A percentile compares a stretch with the other conserved stretches of the same genome.
Evolutionary conservation across 2,329 filamentous ascomycete species (phyloP).

Genomic region (Xylaria digitata): DNA sequence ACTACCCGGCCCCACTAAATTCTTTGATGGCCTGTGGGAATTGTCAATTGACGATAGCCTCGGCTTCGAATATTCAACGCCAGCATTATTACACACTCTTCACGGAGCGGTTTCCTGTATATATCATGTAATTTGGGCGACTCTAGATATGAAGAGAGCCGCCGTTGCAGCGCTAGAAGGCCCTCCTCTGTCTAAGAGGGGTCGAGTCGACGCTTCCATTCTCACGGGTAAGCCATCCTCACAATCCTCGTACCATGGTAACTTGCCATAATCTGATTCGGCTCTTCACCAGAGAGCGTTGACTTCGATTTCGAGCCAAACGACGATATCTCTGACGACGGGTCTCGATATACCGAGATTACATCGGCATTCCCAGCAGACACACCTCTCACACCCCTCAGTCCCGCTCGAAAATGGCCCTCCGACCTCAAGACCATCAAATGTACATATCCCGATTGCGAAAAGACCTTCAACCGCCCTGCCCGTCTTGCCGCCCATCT

Average conservation of each 20-base stretch:
- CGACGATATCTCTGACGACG: slow-evolving; percentile 36
- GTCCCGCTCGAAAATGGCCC: slow-evolving; percentile 67
- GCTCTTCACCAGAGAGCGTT: slow-evolving; percentile 17
- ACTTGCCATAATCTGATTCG: slow-evolving; percentile 47
- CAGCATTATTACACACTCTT: slow-evolving; percentile 3
- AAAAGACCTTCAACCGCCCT: slow-evolving; percentile 88
- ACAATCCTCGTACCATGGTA: slow-evolving; percentile 58
- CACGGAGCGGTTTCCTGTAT: slow-evolving; percentile 21
- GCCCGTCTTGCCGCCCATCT: slow-evolving; percentile 83
- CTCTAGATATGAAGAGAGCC: slow-evolving; percentile 45
- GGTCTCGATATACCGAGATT: slow-evolving; percentile 41
- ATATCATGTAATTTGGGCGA: neutral
- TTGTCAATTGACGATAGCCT: neutral
- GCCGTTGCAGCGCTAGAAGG: slow-evolving; percentile 32
- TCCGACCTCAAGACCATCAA: slow-evolving; percentile 80
- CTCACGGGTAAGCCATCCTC: slow-evolving; percentile 42
- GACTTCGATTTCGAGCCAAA: slow-evolving; percentile 35
- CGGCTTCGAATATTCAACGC: neutral
- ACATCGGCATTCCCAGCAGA: slow-evolving; percentile 44
- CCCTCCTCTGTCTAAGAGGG: slow-evolving; percentile 37
- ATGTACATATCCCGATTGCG: slow-evolving; percentile 79
- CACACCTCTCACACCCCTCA: slow-evolving; percentile 63
- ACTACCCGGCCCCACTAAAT: slow-evolving; percentile 37
- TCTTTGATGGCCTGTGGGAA: slow-evolving; percentile 28
- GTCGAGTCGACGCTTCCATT: slow-evolving; percentile 22